Base-by-base conservation (phyloP, 2,329 filamentous ascomycete genomes). In the Penicillium sp. region DNA sequence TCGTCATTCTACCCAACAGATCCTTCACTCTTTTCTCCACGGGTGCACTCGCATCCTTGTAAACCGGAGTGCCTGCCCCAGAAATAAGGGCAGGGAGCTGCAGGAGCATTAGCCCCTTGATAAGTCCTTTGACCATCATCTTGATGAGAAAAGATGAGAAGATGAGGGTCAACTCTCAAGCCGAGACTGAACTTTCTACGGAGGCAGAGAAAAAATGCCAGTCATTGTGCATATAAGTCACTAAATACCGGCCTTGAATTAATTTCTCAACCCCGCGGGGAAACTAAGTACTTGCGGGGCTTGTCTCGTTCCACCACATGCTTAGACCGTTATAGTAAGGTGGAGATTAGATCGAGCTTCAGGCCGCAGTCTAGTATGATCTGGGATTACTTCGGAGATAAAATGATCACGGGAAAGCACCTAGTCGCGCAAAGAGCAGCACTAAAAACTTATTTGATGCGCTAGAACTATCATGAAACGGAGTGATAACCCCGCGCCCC, bases 1-100 rank as follows among this genome's bases (percentile, higher is more conserved):
- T 80, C 0, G 85, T 89, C 88, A 91, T 91, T 20, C 85, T 82
- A 10, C 81, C 81, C 46, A 91, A 72, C 4, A 91, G 78, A 66
- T 91, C 87, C 8, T 80, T 68, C 9, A 91, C 81, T 52, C 88
- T 79, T 43, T 80, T 81, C 45, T 89, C 84, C 12, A 90, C 75
- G 7, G 83, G 73, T 5, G 84, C 82, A 49, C 76, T 77, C 4
- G 85, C 74, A 65, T 90, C 77, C 66, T 87, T 88, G 78, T 89
- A 89, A 1, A 64, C 49, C 0, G 68, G 68, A 20, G 34, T 48
- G 51, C 48, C 32, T n/a, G 40, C 42, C 9, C 58, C 61, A 32
- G 52, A 34, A 15, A 54, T 51, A 7, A 62, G 32, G 27, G 58
- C 56, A 17, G 58, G 56, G 15, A 67, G 58, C 43, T 64, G 60